These are phyloP conservation scores for Chrysanthemum seticuspe DNA, from an alignment of 129 eudicot genomes.

Conservation along the genomic window DNA sequence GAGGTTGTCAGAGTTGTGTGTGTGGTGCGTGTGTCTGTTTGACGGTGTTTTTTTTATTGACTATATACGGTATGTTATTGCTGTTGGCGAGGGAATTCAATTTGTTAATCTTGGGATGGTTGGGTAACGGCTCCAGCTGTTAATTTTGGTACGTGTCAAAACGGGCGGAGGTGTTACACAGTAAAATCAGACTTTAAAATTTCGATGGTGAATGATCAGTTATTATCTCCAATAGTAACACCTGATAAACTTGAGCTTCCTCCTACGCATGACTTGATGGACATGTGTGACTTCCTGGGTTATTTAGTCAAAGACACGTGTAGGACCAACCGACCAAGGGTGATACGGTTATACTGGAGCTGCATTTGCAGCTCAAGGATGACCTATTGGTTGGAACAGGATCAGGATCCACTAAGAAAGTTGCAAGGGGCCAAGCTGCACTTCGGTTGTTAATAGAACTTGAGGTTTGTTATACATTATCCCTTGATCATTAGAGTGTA, in stretches of 20 bases:
- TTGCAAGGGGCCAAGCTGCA: constrained; percentile 91
- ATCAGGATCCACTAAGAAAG: constrained; percentile 49
- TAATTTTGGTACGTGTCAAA: too few species aligned
- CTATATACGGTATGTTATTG: background rate
- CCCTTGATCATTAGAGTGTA: background rate
- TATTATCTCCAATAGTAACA: constrained; percentile 75
- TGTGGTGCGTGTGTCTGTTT: too few species aligned
- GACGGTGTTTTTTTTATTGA: background rate
- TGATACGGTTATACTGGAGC: constrained; percentile 45
- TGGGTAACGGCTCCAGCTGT: background rate
- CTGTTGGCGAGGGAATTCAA: background rate
- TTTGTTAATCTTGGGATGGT: background rate
- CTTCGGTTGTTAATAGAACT: constrained; percentile 58
- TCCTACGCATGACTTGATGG: constrained; percentile 72
- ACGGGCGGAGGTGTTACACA: constrained; percentile 32
- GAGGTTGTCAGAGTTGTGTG: too few species aligned
- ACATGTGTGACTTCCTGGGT: constrained; percentile 85
- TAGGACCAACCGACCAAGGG: constrained; percentile 31
- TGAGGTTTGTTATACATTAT: constrained; percentile 39
- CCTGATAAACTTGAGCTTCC: constrained; percentile 92
- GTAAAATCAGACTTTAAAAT: constrained; percentile 51
- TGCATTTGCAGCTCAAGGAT: constrained; percentile 75
- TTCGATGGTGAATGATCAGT: too few species aligned
- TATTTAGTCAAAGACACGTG: constrained; percentile 61
- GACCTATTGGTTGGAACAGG: constrained; percentile 56